These are phyloP conservation scores for Pseudogymnoascus pannorum DNA, from an alignment of 2,329 filamentous ascomycete genomes.

Conservation along the genomic window DNA sequence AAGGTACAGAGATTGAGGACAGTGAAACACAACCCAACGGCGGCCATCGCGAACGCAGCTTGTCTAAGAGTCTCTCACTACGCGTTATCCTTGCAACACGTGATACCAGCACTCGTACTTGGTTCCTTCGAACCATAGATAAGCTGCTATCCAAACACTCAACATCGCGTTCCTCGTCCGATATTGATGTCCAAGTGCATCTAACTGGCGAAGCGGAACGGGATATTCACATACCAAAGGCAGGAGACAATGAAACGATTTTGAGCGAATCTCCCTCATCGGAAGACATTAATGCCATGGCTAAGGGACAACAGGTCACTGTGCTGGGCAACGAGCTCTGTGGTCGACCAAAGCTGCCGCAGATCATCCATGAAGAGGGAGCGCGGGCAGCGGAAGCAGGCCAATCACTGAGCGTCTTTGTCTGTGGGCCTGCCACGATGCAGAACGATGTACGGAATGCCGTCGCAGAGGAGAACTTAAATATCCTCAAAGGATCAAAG, in stretches of 20 bases:
- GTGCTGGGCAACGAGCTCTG: constrained; percentile 11
- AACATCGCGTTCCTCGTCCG: constrained; percentile 13
- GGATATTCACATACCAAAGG: neutral
- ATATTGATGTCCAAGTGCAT: constrained; percentile 22
- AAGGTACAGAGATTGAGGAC: neutral
- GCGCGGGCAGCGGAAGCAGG: constrained; percentile 9
- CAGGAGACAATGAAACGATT: constrained; percentile 10
- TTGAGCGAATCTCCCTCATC: neutral
- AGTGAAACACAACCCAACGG: neutral
- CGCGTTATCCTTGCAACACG: constrained; percentile 32
- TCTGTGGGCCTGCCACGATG: constrained; percentile 40
- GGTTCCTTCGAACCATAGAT: constrained; percentile 30
- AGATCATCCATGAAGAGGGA: constrained; percentile 17
- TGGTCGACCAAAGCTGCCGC: constrained; percentile 30
- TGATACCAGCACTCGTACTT: constrained; percentile 29
- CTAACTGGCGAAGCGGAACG: constrained; percentile 23
- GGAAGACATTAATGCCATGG: constrained; percentile 8
- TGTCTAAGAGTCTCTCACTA: constrained; percentile 17
- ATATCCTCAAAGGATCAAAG: constrained; percentile 27
- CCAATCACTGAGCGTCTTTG: constrained; percentile 30
- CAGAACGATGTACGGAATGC: constrained; percentile 41
- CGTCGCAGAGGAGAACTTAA: constrained; percentile 36
- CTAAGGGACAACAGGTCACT: constrained; percentile 12
- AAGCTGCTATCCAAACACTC: constrained; percentile 23
- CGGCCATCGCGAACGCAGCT: neutral